Conservation (phyloP, 2,329 filamentous ascomycete species). For the Aulographum hederae region DNA sequence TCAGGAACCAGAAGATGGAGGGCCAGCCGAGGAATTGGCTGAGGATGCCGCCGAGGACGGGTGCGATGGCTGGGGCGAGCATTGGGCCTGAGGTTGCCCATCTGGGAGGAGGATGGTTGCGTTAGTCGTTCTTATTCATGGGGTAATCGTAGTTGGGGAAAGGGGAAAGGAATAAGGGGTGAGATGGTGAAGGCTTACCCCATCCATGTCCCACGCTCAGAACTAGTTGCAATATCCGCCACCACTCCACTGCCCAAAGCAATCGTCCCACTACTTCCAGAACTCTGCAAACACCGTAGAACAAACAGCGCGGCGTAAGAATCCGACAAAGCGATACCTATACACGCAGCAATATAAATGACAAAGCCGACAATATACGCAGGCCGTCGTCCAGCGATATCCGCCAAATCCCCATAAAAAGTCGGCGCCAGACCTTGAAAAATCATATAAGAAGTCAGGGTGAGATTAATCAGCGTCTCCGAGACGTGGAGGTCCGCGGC, state of each 20-base stretch:
- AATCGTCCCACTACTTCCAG: conserved; percentile 15
- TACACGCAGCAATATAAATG: conserved; percentile 8
- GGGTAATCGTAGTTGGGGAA: too few species aligned
- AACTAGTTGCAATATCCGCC: conserved; percentile 16
- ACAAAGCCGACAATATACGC: conserved; percentile 8
- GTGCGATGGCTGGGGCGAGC: conserved; percentile 7
- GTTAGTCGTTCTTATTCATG: too few species aligned
- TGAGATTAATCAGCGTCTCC: conserved; percentile 16
- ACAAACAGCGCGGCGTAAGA: conserved; percentile 8
- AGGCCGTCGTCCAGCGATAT: conserved; percentile 6
- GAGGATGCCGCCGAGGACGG: conserved; percentile 17
- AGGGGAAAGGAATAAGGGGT: too few species aligned
- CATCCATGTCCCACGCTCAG: conserved; percentile 17
- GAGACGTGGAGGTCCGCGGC: conserved; percentile 11
- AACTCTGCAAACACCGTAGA: conserved; percentile 10
- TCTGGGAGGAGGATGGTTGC: too few species aligned
- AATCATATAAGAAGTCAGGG: conserved; percentile 29
- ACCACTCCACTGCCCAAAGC: conserved; percentile 16
- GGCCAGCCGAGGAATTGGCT: conserved; percentile 18
- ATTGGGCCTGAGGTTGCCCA: conserved; percentile 8
- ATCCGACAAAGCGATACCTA: conserved; percentile 7
- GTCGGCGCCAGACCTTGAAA: conserved; percentile 8
- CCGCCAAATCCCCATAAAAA: conserved; percentile 6
- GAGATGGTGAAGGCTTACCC: too few species aligned
- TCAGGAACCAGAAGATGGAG: conserved; percentile 22